Percentiles rank a stretch among this genome's conserved stretches.
Evolutionary conservation across 2,329 filamentous ascomycete genomes (phyloP).

Genomic region (Hirsutella minnesotensis): DNA sequence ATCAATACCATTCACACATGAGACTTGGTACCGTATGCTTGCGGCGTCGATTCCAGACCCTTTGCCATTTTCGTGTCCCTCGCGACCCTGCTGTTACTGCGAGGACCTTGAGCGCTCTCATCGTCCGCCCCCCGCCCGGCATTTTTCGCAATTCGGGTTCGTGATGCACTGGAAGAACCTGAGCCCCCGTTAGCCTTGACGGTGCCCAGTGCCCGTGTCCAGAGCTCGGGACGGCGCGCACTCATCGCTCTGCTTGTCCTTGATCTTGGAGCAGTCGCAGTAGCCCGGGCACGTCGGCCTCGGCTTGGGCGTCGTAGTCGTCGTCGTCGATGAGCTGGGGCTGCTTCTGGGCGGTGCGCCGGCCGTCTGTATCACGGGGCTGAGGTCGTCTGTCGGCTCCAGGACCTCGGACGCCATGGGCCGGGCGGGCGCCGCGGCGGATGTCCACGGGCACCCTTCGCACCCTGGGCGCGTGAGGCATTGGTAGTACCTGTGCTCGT

Average conservation of each 20-base stretch:
- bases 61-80: no score
- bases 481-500: background rate
- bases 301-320: background rate
- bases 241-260: constrained; percentile 1
- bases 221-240: background rate
- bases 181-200: background rate
- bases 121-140: background rate
- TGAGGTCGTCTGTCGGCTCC: background rate
- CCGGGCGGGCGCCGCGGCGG: background rate
- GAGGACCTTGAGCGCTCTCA: no score
- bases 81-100: no score
- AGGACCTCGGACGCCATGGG: no score
- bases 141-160: constrained; percentile 1
- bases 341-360: background rate
- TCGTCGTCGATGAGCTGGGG: background rate
- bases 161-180: constrained; percentile 1
- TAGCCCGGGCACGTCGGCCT: background rate
- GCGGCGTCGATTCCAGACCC: no score
- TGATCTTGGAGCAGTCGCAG: constrained; percentile 2
- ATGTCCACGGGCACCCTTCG: background rate
- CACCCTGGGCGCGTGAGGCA: background rate
- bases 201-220: no score
- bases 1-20: background rate
- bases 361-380: background rate
- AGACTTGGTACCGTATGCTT: no score